A percentile compares a stretch with the other conserved stretches of the same genome.
These are phyloP conservation scores for Grosmannia serpens DNA, from an alignment of 2,329 filamentous ascomycete species.

Conservation along the genomic window DNA sequence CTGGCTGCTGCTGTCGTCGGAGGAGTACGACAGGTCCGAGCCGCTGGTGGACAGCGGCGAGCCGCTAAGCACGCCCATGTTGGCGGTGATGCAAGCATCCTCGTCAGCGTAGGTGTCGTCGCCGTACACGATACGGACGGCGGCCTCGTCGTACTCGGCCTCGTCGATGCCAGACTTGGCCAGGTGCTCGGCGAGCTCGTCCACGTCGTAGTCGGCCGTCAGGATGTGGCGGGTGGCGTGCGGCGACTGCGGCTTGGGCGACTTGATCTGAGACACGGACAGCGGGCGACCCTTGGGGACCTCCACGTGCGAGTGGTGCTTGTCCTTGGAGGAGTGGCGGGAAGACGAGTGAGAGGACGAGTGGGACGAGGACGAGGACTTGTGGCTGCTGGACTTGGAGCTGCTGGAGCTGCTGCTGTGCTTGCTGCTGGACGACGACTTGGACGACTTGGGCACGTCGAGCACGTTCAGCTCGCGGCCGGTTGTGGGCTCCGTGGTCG, in stretches of 20 bases:
- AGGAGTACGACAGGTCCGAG: conserved; percentile 60
- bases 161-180: conserved; percentile 16
- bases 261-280: conserved; percentile 79
- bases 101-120: conserved; percentile 22
- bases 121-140: conserved; percentile 19
- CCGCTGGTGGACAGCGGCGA: conserved; percentile 51
- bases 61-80: conserved; percentile 34
- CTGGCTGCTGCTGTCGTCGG: conserved; percentile 51
- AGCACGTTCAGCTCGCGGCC: conserved; percentile 96
- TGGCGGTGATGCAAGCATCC: conserved; percentile 28
- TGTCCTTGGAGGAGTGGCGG: conserved; percentile 15
- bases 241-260: conserved; percentile 80
- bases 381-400: conserved; percentile 12
- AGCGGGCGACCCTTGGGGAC: conserved; percentile 82
- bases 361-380: not conserved
- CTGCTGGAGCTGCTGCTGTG: conserved; percentile 3
- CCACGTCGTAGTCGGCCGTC: conserved; percentile 61
- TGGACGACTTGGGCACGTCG: conserved; percentile 63
- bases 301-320: conserved; percentile 44
- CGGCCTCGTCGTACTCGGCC: conserved; percentile 24
- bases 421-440: conserved; percentile 25
- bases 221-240: conserved; percentile 81
- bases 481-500: conserved; percentile 89
- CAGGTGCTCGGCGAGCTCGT: conserved; percentile 28
- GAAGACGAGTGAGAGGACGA: conserved; percentile 26